Conservation (phyloP, 257 asterid genomes). For the Scutellaria barbata region DNA sequence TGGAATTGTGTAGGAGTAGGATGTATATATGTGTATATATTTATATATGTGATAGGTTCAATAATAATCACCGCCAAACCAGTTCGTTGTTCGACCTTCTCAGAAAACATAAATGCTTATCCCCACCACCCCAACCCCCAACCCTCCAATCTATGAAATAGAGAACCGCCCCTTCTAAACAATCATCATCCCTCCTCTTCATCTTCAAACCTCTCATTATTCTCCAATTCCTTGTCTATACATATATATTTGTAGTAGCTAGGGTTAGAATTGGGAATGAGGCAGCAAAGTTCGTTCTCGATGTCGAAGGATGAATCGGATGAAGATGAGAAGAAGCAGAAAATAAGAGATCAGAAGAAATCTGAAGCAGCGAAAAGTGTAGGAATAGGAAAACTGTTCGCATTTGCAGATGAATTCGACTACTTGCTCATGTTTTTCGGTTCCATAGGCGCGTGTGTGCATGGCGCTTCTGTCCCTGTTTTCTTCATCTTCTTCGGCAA, state of each 20-base stretch:
- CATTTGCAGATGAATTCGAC: constrained; percentile 79
- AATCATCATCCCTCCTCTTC: background rate
- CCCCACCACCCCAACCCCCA: background rate
- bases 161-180: too few species aligned
- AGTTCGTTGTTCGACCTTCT: constrained; percentile 18
- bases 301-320: background rate
- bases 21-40: too few species aligned
- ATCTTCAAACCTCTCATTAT: background rate
- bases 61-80: constrained; percentile 42
- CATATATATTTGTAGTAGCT: background rate
- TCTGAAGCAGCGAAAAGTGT: constrained; percentile 36
- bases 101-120: constrained; percentile 21
- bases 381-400: constrained; percentile 57
- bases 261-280: constrained; percentile 29
- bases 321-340: constrained; percentile 25
- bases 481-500: constrained; percentile 96
- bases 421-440: constrained; percentile 77
- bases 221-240: background rate
- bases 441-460: constrained; percentile 81
- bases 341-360: constrained; percentile 3
- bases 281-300: constrained; percentile 18
- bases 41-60: background rate
- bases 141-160: too few species aligned
- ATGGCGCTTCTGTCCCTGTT: constrained; percentile 96
- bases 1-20: too few species aligned